phyloP scores from a whole-genome alignment of 805 yeast species.

The Zygosaccharomyces siamensis region DNA sequence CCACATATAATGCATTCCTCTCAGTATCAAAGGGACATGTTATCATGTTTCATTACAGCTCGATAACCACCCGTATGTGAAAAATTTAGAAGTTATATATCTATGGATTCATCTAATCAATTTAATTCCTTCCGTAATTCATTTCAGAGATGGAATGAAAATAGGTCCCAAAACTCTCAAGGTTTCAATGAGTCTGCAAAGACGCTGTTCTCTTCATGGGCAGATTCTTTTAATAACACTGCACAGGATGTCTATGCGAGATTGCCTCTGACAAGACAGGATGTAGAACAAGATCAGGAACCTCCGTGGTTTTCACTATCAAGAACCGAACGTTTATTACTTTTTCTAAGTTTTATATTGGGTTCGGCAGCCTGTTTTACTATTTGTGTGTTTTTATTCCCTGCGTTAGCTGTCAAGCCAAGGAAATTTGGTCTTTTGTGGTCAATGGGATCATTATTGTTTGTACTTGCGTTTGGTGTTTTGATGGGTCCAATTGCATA shows the following conservation, averaged over 20 bases:
- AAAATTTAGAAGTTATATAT: conserved; percentile 6
- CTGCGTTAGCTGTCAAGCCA: conserved; percentile 84
- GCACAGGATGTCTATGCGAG: conserved; percentile 58
- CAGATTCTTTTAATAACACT: conserved; percentile 36
- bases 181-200: conserved; percentile 35
- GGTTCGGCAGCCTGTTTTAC: conserved; percentile 80
- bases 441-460: conserved; percentile 86
- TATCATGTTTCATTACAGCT: not conserved
- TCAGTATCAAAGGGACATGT: too few species aligned
- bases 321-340: conserved; percentile 72
- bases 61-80: not conserved
- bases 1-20: too few species aligned
- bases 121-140: conserved; percentile 37
- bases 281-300: conserved; percentile 47
- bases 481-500: conserved; percentile 90
- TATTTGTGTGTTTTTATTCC: conserved; percentile 77
- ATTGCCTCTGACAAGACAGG: conserved; percentile 59
- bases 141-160: conserved; percentile 38
- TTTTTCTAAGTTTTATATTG: conserved; percentile 69
- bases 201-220: conserved; percentile 37
- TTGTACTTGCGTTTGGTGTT: conserved; percentile 84
- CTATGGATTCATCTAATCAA: conserved; percentile 15
- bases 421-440: conserved; percentile 85
- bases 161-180: conserved; percentile 25
- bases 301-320: conserved; percentile 74